Evolutionary conservation across 441 rosid genomes (phyloP), one percentile per base, ranked within the genome.

Genomic region (Aleurites moluccanus): DNA sequence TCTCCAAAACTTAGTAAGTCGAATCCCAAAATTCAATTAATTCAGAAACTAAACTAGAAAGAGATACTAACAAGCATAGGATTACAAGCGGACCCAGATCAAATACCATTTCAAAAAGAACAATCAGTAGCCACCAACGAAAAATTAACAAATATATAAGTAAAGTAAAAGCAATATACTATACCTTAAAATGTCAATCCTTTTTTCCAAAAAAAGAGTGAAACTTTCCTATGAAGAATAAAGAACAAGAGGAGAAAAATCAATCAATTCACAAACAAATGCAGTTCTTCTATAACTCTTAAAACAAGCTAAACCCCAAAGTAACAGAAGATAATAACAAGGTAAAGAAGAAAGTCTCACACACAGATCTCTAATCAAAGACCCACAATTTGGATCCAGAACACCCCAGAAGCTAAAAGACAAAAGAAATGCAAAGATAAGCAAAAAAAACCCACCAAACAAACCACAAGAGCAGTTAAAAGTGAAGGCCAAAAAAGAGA

Each of bases 321-420:
- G 52, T 70, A 72, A 73, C 13, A 80, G 72, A 73, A 55, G 78
- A 76, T 73, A 69, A 82, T 70, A 79, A 77, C 71, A 69, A 78
- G 63, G 50, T 20, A 71, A 67, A 77, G 77, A 73, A 79, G 77
- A 71, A 72, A 53, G 47, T 23, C 30, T 47, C 5, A 42, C 66
- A 76, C 73, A 69, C 75, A 38, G 82, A 87, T 83, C 88, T 83
- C 85, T 76, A 68, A 80, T 67, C 57, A 63, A 64, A 85, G 77
- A 77, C 83, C 82, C 77, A 81, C 80, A 71, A 55, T 53, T 18
- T 73, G 81, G 87, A 89, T 77, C 86, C 84, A 82, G 57, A n/a
- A 77, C 78, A 55, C 79, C 76, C 80, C 86, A 84, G 73, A 74
- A 28, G 80, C 83, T 65, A 80, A 75, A 84, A 81, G 59, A 67